Conservation (phyloP, 2,329 filamentous ascomycete species). For the Hirsutella minnesotensis region DNA sequence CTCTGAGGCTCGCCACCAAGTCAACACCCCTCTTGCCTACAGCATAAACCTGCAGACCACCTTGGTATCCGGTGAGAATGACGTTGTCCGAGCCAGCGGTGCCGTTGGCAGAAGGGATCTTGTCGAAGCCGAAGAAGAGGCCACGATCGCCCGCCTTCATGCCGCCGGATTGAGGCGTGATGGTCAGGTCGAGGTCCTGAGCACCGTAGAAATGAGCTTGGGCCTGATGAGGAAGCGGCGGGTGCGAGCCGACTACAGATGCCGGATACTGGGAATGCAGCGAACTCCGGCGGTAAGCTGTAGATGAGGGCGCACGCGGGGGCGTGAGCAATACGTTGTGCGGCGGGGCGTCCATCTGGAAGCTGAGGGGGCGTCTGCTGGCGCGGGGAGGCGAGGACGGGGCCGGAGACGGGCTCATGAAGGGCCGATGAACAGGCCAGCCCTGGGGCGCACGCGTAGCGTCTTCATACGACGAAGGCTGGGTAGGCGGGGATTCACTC, state of each 20-base stretch:
- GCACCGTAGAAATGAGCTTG: constrained; percentile 69
- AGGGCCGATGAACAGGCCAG: constrained; percentile 34
- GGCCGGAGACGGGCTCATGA: constrained; percentile 30
- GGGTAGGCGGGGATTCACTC: constrained; percentile 40
- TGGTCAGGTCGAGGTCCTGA: constrained; percentile 63
- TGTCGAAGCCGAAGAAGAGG: constrained; percentile 75
- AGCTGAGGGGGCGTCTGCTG: constrained; percentile 37
- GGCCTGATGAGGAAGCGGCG: constrained; percentile 62
- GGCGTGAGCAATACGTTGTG: constrained; percentile 26
- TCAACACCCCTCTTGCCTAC: constrained; percentile 63
- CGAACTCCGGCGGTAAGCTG: constrained; percentile 31
- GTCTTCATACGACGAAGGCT: constrained; percentile 40
- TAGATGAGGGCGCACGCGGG: constrained; percentile 19
- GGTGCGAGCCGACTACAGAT: constrained; percentile 33
- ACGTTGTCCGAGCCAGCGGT: constrained; percentile 45
- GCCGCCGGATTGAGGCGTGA: constrained; percentile 40
- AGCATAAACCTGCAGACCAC: constrained; percentile 63
- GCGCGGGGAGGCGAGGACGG: constrained; percentile 26
- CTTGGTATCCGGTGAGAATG: constrained; percentile 68
- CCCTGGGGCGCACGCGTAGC: constrained; percentile 28
- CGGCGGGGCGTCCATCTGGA: constrained; percentile 37
- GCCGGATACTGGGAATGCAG: constrained; percentile 38
- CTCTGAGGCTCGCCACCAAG: constrained; percentile 57
- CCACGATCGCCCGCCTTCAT: constrained; percentile 55
- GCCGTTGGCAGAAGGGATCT: constrained; percentile 36